Evolutionary conservation across 495 filamentous ascomycete genomes (phyloP), one percentile per base, ranked within the genome.

Genomic region (Collariella sp.): DNA sequence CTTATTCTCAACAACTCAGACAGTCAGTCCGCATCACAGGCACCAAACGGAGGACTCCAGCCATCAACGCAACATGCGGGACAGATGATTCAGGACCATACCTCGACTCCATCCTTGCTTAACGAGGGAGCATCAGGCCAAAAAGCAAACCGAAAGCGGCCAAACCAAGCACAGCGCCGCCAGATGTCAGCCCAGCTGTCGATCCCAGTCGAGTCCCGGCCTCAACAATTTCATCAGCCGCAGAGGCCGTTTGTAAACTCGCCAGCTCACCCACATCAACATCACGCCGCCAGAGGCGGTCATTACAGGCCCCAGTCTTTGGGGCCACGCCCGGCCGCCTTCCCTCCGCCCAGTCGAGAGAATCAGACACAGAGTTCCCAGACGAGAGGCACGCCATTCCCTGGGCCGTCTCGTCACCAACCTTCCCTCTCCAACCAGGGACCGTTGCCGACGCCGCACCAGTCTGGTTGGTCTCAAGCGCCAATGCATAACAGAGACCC

Each of bases 141-240:
- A 15, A 60, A 56, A 19, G n/a, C 35, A 13, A n/a, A 59, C 29
- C 68, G 64, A 47, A 80, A 73, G 63, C 74, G 76, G 46, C 74
- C 67, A 9, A 81, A 80, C 55, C 79, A 81, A 51, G 76, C 77
- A 5, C 72, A 80, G 53, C 69, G 79, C 45, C 75, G 79, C 43
- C 75, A 77, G 60, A 75, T 76, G 73, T 75, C 72, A 18, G 68
- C 77, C 33, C 72, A 79, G 44, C 47, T 79, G 7, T 72, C 76
- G 5, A 76, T 80, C 45, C 71, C 76, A 12, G 69, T 77, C 39
- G 76, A 80, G 50, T 44, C 67, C 13, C 67, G 72, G 47, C 63
- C 35, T 38, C 35, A 38, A 5, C 31, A 34, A 3, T 38, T n/a
- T 50, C 56, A 35, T 6, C 52, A n/a, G 33, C 50, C 57, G 42